phyloP scores from a whole-genome alignment of 2,329 filamentous ascomycete species.

The Zymoseptoria ardabiliae region DNA sequence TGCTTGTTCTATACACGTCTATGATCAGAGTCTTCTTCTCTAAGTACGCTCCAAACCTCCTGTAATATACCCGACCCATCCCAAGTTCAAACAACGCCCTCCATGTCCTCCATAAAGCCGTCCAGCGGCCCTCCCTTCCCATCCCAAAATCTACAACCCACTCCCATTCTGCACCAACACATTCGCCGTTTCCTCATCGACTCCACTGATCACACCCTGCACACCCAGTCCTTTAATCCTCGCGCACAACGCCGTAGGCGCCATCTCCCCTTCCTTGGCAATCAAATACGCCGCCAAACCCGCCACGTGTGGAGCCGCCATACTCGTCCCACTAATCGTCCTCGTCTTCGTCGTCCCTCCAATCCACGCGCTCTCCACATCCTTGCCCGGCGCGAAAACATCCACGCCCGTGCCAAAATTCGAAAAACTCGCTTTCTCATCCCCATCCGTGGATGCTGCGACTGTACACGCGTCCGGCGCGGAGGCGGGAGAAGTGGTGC shows the following conservation, averaged over 20 bases:
- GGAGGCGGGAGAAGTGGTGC: slow-evolving; percentile 29
- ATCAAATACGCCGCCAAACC: slow-evolving; percentile 19
- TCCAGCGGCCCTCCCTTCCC: too few species aligned
- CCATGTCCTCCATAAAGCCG: background rate
- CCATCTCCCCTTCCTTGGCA: slow-evolving; percentile 6
- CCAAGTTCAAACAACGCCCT: background rate
- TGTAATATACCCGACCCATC: too few species aligned
- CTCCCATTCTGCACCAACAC: slow-evolving; percentile 11
- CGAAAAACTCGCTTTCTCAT: slow-evolving; percentile 31
- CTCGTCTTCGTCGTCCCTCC: slow-evolving; percentile 40
- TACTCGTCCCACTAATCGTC: slow-evolving; percentile 41
- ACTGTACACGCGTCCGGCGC: slow-evolving; percentile 32
- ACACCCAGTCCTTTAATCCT: slow-evolving; percentile 6
- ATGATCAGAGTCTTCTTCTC: too few species aligned
- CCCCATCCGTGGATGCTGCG: slow-evolving; percentile 27
- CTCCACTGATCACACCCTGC: slow-evolving; percentile 6
- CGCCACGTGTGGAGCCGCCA: slow-evolving; percentile 29
- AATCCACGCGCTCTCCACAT: slow-evolving; percentile 45
- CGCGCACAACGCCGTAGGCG: slow-evolving; percentile 6
- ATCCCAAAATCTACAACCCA: background rate
- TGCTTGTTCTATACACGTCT: too few species aligned
- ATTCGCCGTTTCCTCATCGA: slow-evolving; percentile 7
- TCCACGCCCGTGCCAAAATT: slow-evolving; percentile 34
- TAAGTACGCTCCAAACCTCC: too few species aligned
- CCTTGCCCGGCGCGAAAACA: slow-evolving; percentile 43